phyloP scores from a whole-genome alignment of 768 basidiomycete genomes.

The Rhodotorula diobovata region DNA sequence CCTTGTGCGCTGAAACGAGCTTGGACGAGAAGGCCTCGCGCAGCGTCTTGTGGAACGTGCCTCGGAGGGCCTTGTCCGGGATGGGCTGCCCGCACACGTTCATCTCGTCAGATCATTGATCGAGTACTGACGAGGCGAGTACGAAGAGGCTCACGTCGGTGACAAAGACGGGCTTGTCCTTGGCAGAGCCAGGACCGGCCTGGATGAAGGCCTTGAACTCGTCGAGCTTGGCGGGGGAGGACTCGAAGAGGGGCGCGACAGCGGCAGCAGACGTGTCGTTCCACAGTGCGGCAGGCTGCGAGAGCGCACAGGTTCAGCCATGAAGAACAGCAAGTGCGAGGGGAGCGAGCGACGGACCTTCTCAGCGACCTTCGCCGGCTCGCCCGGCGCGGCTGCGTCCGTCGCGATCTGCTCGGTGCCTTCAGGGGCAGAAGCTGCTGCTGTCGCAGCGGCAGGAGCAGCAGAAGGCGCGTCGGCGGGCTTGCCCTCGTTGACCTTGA shows the following conservation, averaged over 20 bases:
- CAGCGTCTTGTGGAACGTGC: conserved; percentile 72
- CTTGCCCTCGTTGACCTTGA: conserved; percentile 39
- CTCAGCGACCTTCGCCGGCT: neutral
- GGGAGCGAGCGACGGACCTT: neutral
- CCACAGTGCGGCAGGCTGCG: conserved; percentile 4
- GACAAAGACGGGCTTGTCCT: conserved; percentile 6
- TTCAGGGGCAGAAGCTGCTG: neutral
- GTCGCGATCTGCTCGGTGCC: conserved; percentile 38
- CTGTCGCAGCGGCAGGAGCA: neutral
- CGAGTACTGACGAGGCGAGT: conserved; percentile 29
- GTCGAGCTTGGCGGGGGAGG: conserved; percentile 50
- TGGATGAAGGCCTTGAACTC: conserved; percentile 49
- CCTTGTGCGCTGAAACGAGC: conserved; percentile 69
- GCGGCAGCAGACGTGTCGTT: neutral
- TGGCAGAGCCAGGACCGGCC: conserved; percentile 4
- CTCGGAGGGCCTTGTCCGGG: conserved; percentile 69
- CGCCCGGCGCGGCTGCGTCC: neutral
- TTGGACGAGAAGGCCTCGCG: conserved; percentile 76
- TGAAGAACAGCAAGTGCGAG: neutral
- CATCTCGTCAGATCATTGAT: neutral
- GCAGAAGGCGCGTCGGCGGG: neutral
- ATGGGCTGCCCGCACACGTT: conserved; percentile 45
- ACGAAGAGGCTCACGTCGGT: conserved; percentile 20
- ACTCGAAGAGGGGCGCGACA: conserved; percentile 21
- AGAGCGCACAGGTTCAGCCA: neutral